Evolutionary conservation across 371 early-diverging fungal species (phyloP).

Genomic region (Neoconidiobolus thromboides): DNA sequence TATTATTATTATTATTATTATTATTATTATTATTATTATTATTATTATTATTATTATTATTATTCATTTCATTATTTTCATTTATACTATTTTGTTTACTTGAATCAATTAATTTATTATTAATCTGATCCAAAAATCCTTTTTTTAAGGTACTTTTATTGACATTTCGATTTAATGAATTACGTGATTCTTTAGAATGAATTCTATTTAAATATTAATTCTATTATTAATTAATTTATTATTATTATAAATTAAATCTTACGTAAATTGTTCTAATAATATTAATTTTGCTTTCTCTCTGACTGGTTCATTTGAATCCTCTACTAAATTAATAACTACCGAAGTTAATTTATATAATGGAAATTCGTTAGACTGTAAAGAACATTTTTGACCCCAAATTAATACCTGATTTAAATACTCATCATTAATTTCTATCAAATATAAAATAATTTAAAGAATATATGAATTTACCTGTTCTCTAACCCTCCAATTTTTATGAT

Average conservation of each 20-base stretch:
- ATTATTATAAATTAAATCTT: not conserved
- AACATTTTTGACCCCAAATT: not conserved
- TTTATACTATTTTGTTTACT: not conserved
- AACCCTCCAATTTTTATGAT: conserved; percentile 2
- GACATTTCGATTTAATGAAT: not conserved
- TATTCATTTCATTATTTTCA: not conserved
- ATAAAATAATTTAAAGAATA: not conserved
- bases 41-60: not conserved
- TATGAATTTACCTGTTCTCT: conserved; percentile 4
- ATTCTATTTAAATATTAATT: no score
- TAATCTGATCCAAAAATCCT: not conserved
- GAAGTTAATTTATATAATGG: conserved; percentile 2
- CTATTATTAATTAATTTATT: not conserved
- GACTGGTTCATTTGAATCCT: conserved; percentile 5
- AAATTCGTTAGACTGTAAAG: not conserved
- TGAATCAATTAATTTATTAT: not conserved
- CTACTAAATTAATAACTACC: not conserved
- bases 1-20: not conserved
- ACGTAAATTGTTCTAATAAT: conserved; percentile 3
- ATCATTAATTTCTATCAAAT: not conserved
- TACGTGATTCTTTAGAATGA: not conserved
- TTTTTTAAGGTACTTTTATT: conserved; percentile 1
- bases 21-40: no score
- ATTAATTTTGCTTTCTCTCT: conserved; percentile 5
- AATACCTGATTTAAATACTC: not conserved